A percentile compares a stretch with the other conserved stretches of the same genome.
These are phyloP conservation scores for Penstemon davidsonii DNA, from an alignment of 257 asterid species.

Conservation along the genomic window DNA sequence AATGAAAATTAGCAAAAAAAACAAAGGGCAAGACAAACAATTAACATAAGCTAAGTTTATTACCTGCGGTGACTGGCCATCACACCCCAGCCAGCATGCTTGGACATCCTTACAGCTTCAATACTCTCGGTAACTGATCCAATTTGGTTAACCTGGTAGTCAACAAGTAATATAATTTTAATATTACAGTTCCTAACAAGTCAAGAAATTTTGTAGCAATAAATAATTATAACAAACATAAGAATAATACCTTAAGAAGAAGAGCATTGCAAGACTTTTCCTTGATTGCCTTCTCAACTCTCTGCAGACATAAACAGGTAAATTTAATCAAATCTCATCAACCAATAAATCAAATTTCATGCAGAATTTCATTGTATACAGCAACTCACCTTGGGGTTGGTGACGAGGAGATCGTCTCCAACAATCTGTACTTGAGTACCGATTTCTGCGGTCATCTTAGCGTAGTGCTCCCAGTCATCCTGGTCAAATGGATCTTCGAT, in stretches of 20 bases:
- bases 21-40: no score
- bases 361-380: no score
- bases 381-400: conserved; percentile 78
- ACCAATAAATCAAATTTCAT: no score
- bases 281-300: conserved; percentile 91
- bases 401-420: conserved; percentile 95
- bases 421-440: conserved; percentile 91
- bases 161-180: background rate
- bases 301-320: conserved; percentile 44
- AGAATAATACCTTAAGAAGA: conserved; percentile 72
- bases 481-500: conserved; percentile 98
- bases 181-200: background rate
- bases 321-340: background rate
- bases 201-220: background rate
- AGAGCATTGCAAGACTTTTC: conserved; percentile 96
- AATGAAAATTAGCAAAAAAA: no score
- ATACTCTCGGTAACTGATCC: conserved; percentile 98
- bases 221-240: background rate
- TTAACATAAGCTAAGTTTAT: background rate
- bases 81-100: conserved; percentile 99
- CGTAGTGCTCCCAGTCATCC: conserved; percentile 92
- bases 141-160: conserved; percentile 88
- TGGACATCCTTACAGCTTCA: conserved; percentile 95
- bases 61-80: conserved; percentile 99
- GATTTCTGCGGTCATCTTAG: conserved; percentile 72